A percentile compares a stretch with the other conserved stretches of the same genome.
Conservation (phyloP, 495 filamentous ascomycete genomes). For the Talaromyces borbonicus region DNA sequence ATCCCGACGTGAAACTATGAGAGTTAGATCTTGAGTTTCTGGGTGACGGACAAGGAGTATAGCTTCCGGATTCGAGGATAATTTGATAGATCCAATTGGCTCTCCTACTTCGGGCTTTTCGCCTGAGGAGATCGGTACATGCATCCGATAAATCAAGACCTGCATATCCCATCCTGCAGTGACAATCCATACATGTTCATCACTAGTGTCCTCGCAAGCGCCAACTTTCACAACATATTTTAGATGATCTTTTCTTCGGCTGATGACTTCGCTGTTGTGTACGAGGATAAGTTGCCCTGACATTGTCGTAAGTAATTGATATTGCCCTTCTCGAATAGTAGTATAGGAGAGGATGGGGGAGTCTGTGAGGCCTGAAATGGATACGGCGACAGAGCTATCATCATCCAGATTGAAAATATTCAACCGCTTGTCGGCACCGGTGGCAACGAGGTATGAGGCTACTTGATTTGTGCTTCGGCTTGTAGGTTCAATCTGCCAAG, state of each 20-base stretch:
- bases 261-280: conserved; percentile 27
- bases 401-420: conserved; percentile 29
- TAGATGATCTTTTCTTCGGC: conserved; percentile 44
- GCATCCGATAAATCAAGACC: conserved; percentile 40
- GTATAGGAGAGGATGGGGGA: conserved; percentile 49
- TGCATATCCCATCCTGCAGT: conserved; percentile 59
- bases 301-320: conserved; percentile 47
- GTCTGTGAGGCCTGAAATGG: conserved; percentile 38
- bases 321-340: conserved; percentile 21
- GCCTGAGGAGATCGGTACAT: conserved; percentile 5
- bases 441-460: conserved; percentile 30
- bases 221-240: conserved; percentile 55
- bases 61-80: conserved; percentile 54
- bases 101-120: conserved; percentile 16
- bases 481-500: conserved; percentile 19
- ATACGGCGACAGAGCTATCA: conserved; percentile 17
- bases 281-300: conserved; percentile 48
- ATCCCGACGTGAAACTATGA: conserved; percentile 50
- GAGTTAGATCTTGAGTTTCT: conserved; percentile 30
- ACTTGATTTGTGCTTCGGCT: conserved; percentile 3
- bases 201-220: conserved; percentile 20
- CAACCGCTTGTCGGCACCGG: conserved; percentile 44
- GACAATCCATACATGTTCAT: conserved; percentile 35
- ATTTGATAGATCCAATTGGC: conserved; percentile 37
- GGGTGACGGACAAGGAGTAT: conserved; percentile 45